Evolutionary conservation across 768 basidiomycete species (phyloP).

Genomic region (Podaxis sp.): DNA sequence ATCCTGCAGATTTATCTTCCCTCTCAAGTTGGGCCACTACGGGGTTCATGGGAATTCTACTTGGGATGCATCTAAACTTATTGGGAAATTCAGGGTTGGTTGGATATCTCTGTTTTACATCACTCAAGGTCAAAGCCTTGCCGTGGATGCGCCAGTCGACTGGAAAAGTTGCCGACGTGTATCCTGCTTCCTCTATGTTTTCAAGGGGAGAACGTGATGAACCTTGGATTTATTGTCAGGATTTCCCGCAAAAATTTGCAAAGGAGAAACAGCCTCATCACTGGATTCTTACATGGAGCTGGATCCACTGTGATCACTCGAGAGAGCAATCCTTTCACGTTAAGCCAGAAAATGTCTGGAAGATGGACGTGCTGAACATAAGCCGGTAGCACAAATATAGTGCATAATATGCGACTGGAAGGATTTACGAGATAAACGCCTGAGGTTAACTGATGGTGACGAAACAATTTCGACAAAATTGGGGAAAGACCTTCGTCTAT

Average conservation of each 20-base stretch:
- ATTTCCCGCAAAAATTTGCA: neutral
- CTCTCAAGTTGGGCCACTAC: neutral
- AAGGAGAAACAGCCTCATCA: neutral
- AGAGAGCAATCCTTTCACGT: too few species aligned
- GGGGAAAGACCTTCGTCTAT: too few species aligned
- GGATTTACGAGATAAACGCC: too few species aligned
- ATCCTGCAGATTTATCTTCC: conserved; percentile 9
- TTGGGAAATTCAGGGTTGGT: neutral
- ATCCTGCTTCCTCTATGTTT: neutral
- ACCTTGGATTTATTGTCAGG: neutral
- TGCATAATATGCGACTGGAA: too few species aligned
- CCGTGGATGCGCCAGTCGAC: neutral
- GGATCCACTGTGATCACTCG: too few species aligned
- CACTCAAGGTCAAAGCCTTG: neutral
- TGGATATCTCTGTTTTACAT: neutral
- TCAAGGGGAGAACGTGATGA: neutral
- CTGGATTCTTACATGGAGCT: neutral
- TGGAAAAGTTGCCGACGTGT: neutral
- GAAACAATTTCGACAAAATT: too few species aligned
- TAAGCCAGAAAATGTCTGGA: too few species aligned
- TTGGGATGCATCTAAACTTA: conserved; percentile 5
- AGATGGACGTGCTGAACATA: too few species aligned
- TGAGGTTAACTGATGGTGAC: too few species aligned
- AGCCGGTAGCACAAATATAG: too few species aligned
- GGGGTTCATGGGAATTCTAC: conserved; percentile 12